These are phyloP conservation scores for Hyaloraphidium curvatum DNA, from an alignment of 192 early-diverging fungal species.

Conservation along the genomic window DNA sequence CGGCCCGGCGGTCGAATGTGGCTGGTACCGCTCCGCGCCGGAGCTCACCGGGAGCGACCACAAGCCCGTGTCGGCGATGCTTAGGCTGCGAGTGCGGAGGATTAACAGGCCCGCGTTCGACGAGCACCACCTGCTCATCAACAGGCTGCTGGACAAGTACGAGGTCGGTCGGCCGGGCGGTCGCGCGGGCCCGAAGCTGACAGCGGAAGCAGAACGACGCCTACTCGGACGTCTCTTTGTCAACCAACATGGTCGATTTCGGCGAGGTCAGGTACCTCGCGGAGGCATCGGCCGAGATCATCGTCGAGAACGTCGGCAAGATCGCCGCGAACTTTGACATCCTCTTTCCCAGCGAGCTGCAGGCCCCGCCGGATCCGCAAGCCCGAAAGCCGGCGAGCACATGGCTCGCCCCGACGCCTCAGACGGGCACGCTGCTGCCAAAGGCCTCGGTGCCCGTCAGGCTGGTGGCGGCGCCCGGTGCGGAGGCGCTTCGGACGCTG, in stretches of 20 bases:
- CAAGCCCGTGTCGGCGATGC: conserved; percentile 66
- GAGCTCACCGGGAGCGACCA: conserved; percentile 63
- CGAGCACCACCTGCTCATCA: neutral
- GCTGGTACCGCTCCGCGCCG: conserved; percentile 36
- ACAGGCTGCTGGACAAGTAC: conserved; percentile 47
- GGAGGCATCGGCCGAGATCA: conserved; percentile 26
- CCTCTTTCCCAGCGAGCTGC: neutral
- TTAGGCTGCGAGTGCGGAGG: conserved; percentile 16
- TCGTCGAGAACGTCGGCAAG: conserved; percentile 52
- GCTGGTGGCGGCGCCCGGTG: neutral
- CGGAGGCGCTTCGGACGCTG: neutral
- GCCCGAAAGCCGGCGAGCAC: conserved; percentile 11
- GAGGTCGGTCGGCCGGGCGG: neutral
- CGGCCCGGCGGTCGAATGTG: conserved; percentile 3
- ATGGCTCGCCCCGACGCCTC: conserved; percentile 55
- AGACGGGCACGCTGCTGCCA: conserved; percentile 49
- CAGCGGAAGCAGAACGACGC: conserved; percentile 40
- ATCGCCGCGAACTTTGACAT: conserved; percentile 6
- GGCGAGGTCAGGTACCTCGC: conserved; percentile 37
- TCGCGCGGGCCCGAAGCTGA: neutral
- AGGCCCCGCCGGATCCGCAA: neutral
- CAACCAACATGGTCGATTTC: conserved; percentile 42
- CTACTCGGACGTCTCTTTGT: conserved; percentile 42
- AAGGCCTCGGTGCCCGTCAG: conserved; percentile 16
- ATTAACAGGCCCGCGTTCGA: neutral